Conservation (phyloP, 148 eudicot genomes). For the Rhododendron williamsianum region DNA sequence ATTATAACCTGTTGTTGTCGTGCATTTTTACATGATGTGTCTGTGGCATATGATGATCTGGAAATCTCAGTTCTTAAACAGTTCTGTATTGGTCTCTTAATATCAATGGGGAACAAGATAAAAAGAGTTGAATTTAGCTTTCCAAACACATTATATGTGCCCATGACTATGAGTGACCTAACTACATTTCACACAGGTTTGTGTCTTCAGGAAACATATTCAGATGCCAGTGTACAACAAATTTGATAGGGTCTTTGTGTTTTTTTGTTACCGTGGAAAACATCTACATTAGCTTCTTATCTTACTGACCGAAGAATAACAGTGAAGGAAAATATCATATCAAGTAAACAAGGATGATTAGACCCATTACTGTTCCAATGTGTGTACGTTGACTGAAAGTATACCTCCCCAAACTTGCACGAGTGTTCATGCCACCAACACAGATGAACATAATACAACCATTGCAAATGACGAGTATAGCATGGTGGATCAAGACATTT, state of each 20-base stretch:
- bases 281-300: background rate
- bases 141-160: background rate
- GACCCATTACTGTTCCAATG: background rate
- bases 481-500: background rate
- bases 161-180: background rate
- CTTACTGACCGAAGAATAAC: background rate
- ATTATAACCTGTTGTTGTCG: background rate
- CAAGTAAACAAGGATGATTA: background rate
- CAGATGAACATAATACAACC: background rate
- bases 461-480: background rate
- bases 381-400: background rate
- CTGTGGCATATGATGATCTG: background rate
- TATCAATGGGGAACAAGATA: background rate
- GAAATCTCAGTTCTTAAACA: background rate
- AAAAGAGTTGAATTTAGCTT: background rate
- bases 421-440: background rate
- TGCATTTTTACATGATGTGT: background rate
- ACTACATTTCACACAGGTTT: background rate
- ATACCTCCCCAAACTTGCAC: background rate
- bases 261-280: background rate
- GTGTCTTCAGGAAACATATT: background rate
- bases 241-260: background rate
- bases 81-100: background rate
- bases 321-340: background rate
- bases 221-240: background rate